Evolutionary conservation across 345 rosid genomes (phyloP).

Genomic region (Jatropha curcas): DNA sequence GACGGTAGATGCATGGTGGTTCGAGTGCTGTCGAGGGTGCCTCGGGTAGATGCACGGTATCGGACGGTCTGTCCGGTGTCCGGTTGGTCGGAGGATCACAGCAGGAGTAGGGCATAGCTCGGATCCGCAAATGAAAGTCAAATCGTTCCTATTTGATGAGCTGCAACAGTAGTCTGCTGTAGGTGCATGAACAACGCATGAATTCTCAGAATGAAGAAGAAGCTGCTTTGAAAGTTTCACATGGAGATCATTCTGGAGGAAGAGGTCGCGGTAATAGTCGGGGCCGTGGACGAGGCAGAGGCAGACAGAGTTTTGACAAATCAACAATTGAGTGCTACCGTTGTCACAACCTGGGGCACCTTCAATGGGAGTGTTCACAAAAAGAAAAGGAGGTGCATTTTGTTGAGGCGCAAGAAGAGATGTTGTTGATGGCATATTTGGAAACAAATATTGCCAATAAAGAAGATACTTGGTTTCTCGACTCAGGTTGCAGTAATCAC

Average conservation of each 20-base stretch:
- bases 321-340: neutral
- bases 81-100: no score
- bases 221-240: neutral
- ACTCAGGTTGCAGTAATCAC: no score
- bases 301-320: neutral
- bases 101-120: no score
- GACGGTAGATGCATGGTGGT: no score
- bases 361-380: neutral
- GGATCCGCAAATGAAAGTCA: no score
- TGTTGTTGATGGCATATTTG: neutral
- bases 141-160: no score
- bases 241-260: neutral
- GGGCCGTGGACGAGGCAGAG: neutral
- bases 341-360: neutral
- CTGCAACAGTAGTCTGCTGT: neutral
- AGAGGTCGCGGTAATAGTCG: neutral
- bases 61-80: no score
- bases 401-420: neutral
- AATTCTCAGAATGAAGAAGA: neutral
- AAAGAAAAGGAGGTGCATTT: neutral
- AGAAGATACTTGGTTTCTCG: neutral
- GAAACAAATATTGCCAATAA: neutral
- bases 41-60: no score
- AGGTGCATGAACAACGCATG: neutral
- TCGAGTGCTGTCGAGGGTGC: no score